phyloP scores from a whole-genome alignment of 805 yeast species.

The Metschnikowia baotianmanensis region DNA sequence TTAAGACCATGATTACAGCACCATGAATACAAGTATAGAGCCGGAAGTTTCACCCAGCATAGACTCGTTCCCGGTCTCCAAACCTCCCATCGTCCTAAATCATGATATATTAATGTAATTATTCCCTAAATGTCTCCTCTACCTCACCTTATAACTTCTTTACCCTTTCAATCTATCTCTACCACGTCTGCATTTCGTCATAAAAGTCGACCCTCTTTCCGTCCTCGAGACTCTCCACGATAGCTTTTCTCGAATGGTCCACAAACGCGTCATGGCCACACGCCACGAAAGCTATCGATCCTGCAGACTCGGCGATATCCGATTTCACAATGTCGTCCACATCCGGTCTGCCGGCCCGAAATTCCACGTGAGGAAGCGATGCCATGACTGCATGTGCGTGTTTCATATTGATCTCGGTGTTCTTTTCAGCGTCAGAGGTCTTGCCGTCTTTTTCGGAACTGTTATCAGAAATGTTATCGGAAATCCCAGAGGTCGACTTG shows the following conservation, averaged over 20 bases:
- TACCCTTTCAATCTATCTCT: too few species aligned
- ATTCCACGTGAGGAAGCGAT: slow-evolving; percentile 9
- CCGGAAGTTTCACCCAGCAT: too few species aligned
- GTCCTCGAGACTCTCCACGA: slow-evolving; percentile 11
- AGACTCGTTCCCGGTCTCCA: too few species aligned
- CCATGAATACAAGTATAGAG: too few species aligned
- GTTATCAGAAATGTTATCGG: too few species aligned
- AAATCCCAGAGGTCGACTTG: too few species aligned
- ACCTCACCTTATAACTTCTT: too few species aligned
- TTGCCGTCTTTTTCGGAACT: too few species aligned
- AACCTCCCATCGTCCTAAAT: too few species aligned
- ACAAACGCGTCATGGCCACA: slow-evolving; percentile 18
- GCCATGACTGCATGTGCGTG: not conserved
- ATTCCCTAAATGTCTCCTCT: too few species aligned
- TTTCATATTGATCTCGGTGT: slow-evolving; percentile 4
- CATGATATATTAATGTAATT: too few species aligned
- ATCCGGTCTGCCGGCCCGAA: slow-evolving; percentile 13
- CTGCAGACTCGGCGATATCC: slow-evolving; percentile 7
- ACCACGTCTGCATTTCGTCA: slow-evolving; percentile 16
- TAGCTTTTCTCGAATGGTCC: slow-evolving; percentile 13
- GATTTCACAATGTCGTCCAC: slow-evolving; percentile 5
- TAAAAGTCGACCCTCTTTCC: slow-evolving; percentile 15
- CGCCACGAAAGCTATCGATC: slow-evolving; percentile 10
- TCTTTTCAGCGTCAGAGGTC: slow-evolving; percentile 13
- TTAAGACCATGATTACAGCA: too few species aligned